phyloP scores from a whole-genome alignment of 305 asterid genomes.

The Fraxinus sp. region DNA sequence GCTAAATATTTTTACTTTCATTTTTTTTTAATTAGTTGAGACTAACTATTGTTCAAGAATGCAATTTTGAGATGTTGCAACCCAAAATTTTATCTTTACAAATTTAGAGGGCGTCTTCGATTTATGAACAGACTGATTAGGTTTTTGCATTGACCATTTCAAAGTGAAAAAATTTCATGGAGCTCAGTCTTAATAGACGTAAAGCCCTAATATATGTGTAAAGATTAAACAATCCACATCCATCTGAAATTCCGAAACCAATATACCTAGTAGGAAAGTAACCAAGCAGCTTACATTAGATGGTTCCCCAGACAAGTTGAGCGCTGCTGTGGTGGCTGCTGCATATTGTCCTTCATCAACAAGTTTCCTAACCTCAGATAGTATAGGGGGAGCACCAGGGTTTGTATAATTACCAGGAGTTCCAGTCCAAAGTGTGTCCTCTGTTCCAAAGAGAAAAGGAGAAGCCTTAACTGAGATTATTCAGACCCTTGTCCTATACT shows the following conservation, averaged over 20 bases:
- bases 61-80: neutral
- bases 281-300: conserved; percentile 49
- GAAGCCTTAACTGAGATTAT: neutral
- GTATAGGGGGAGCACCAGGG: conserved; percentile 40
- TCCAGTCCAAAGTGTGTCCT: conserved; percentile 93
- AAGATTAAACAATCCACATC: neutral
- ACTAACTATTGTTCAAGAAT: neutral
- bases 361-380: conserved; percentile 65
- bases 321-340: conserved; percentile 62
- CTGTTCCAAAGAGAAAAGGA: conserved; percentile 37
- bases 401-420: conserved; percentile 59
- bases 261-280: neutral
- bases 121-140: neutral
- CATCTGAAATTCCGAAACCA: neutral
- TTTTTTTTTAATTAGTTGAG: neutral
- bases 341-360: conserved; percentile 51
- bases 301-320: conserved; percentile 46
- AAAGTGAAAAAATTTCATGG: neutral
- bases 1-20: neutral
- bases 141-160: neutral
- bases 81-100: neutral
- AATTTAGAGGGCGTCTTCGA: neutral
- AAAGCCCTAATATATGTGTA: neutral
- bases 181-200: neutral
- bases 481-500: neutral